Evolutionary conservation across 768 basidiomycete genomes (phyloP), one percentile per base, ranked within the genome.

Genomic region (Rhizopogon sp.): DNA sequence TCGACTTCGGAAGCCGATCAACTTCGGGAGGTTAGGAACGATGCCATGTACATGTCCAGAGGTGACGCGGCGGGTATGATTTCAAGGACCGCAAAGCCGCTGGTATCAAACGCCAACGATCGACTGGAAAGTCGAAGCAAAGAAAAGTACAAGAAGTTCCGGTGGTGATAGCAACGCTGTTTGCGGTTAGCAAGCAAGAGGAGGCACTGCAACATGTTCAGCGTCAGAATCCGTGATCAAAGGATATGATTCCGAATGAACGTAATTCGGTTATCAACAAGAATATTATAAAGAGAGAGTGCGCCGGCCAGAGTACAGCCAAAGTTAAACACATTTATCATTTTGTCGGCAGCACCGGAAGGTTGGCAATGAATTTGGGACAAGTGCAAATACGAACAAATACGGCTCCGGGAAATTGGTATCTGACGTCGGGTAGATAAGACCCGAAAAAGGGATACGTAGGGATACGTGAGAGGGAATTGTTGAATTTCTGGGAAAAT

Each of bases 391-490:
- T 35, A 55, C 28, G 3, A 42, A 10, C 6, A 54, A 53, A 51
- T 37, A 53, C 4, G 11, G 35, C 39, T 37, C 33, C 40, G 55
- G 41, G 25, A 25, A 20, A 54, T 42, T 39, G 16, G n/a, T 9
- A 22, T 57, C 22, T 47, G 66, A 61, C 63, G 11, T 63, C 67
- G 67, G 69, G 39, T 67, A 70, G 67, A 69, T 63, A 64, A 62
- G 50, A 39, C 53, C 39, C 29, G 44, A 41, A 63, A 60, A 44
- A 44, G 37, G 54, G 56, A 52, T 40, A 50, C 25, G 25, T 25
- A 25, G 25, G 25, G 25, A 25, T 25, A 25, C 43, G 41, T 52
- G 29, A 51, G 50, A 52, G 49, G 25, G 47, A 43, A 41, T 25
- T 22, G 35, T 14, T 37, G 11, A 28, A 55, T 49, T 20, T 29